Evolutionary conservation across 345 rosid genomes (phyloP).

Genomic region (Ricinus communis): DNA sequence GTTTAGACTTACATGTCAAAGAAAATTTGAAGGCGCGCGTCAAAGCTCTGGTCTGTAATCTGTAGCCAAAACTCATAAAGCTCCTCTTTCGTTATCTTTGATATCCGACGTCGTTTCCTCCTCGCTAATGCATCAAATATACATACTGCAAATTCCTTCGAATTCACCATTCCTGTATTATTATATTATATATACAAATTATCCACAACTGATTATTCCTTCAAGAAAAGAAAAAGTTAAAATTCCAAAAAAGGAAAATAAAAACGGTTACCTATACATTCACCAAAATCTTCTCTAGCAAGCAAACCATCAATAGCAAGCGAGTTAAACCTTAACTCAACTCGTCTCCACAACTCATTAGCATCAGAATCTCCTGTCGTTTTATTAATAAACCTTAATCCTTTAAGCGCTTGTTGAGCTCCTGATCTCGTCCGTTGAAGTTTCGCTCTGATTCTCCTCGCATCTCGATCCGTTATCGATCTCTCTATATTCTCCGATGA

Average conservation of each 20-base stretch:
- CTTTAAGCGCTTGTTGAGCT: conserved; percentile 75
- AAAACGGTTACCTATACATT: conserved; percentile 64
- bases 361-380: conserved; percentile 42
- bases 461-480: conserved; percentile 48
- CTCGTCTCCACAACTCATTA: conserved; percentile 69
- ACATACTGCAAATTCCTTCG: conserved; percentile 85
- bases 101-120: conserved; percentile 53
- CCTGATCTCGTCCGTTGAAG: conserved; percentile 65
- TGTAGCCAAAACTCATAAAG: conserved; percentile 89
- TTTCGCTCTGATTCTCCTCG: conserved; percentile 52
- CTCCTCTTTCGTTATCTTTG: conserved; percentile 66
- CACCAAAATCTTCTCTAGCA: conserved; percentile 82
- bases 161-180: conserved; percentile 73
- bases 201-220: no score
- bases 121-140: conserved; percentile 78
- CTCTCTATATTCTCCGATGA: conserved; percentile 36
- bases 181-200: neutral
- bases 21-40: conserved; percentile 95
- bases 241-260: neutral
- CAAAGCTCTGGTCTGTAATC: conserved; percentile 88
- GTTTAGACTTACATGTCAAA: conserved; percentile 80
- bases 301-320: conserved; percentile 68
- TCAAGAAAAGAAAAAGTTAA: neutral
- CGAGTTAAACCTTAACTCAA: conserved; percentile 56
- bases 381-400: conserved; percentile 69